Percentiles rank a stretch among this genome's conserved stretches.
Evolutionary conservation across 129 eudicot genomes (phyloP).

Genomic region (Tagetes patula): DNA sequence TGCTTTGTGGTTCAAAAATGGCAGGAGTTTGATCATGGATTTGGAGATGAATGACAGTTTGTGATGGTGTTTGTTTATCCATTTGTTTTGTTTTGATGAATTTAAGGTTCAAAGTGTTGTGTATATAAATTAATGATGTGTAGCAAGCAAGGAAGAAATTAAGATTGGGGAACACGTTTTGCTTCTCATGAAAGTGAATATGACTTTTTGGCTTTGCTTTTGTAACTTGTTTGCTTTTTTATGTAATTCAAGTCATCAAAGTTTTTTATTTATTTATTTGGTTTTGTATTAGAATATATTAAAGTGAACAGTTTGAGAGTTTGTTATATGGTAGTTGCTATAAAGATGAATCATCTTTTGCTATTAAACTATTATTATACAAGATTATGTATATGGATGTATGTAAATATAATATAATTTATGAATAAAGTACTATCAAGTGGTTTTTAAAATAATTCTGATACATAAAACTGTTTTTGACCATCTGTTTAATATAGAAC

Average conservation of each 20-base stretch:
- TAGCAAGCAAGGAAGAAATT: neutral
- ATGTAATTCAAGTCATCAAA: slow-evolving; percentile 5
- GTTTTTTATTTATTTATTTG: neutral
- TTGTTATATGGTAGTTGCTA: slow-evolving; percentile 24
- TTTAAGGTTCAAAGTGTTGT: neutral
- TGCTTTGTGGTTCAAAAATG: slow-evolving; percentile 57
- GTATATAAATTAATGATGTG: slow-evolving; percentile 13
- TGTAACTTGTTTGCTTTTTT: slow-evolving; percentile 1
- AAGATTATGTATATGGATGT: no score
- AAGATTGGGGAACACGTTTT: slow-evolving; percentile 56
- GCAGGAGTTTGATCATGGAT: slow-evolving; percentile 45
- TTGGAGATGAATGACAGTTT: slow-evolving; percentile 43
- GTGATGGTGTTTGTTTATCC: slow-evolving; percentile 44
- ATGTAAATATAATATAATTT: no score
- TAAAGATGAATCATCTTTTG: neutral
- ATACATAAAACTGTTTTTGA: no score
- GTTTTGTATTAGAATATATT: neutral
- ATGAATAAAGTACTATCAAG: no score
- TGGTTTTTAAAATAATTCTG: no score
- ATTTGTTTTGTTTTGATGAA: slow-evolving; percentile 24
- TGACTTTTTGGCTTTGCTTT: slow-evolving; percentile 27
- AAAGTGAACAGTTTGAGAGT: slow-evolving; percentile 13
- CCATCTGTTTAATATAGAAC: no score
- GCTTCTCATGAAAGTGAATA: slow-evolving; percentile 21
- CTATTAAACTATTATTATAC: no score